Base-by-base conservation (phyloP, 768 basidiomycete species). In the Lentinus brumalis region DNA sequence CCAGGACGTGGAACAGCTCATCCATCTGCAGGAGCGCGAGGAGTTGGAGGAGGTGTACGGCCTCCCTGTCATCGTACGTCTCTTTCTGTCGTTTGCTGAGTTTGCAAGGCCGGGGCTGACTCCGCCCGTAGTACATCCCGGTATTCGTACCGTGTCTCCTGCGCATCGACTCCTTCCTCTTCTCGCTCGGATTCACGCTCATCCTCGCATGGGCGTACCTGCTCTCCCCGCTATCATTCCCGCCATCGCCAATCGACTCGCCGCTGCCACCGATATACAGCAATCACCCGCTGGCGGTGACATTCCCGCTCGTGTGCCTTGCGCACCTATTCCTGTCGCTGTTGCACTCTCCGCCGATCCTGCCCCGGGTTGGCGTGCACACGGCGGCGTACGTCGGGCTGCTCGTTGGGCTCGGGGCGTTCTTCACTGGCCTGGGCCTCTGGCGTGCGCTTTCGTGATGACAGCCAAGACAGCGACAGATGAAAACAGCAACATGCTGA, bases 11-110 rank as follows among this genome's bases (percentile, higher is more conserved):
- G 86, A 91, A 30, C 78, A 83, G 69, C 73, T 94, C 26, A 70
- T 91, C 42, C 76, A 79, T 2, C 71, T 91, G 55, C 87, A 86
- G 67, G 80, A 78, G 18, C 77, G 91, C 44, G 87, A 90, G 69
- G 92, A 94, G 60, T 73, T 94, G 41, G 92, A 93, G 69, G 84
- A 86, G 51, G 79, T 92, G 5, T 93, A 91, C 67, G 92, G 92
- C 1, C 73, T 89, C n/a, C 88, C 92, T 3, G 79, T 88, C 41
- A 85, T 94, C 49, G 90, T 92, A 72, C 64, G 88, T 85, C 11
- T n/a, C 21, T 44, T 31, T 30, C 12, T 46, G 44, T 12, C 50
- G 46, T 47, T n/a, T 38, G 12, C 6, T 18, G 53, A 8, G 6
- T 12, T 35, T 50, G 18, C 32, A 8, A 8, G 42, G 8, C 21